Evolutionary conservation across 108 stramenopile genomes (phyloP), one percentile per base, ranked within the genome.

Genomic region (Conticribra weissflogii): DNA sequence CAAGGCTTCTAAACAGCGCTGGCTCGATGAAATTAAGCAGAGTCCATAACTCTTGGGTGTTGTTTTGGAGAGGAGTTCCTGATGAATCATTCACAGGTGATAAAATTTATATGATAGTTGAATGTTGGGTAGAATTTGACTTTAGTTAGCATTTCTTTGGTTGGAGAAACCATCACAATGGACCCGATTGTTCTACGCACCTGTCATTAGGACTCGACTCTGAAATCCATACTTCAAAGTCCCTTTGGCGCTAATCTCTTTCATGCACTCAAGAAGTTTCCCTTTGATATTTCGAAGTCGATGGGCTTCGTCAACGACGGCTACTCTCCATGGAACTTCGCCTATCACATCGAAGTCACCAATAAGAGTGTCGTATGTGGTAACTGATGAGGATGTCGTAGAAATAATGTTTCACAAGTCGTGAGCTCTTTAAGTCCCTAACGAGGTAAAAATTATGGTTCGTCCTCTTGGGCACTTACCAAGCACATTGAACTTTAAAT

Each of bases 221-320:
- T 98, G 98, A 76, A 86, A 98, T 15, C 93, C 95, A 78, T 92
- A 93, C 55, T 94, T 87, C 51, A 84, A 57, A 12, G 87, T 91
- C 19, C 94, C 94, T 50, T 79, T 83, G 14, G 86, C 89, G 47
- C 86, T 86, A n/a, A 98, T 89, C 60, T 94, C 88, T 65, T 94
- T 89, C 85, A 98, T 95, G 70, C 95, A 94, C 51, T 96, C 97
- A 24, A 98, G 81, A 5, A 98, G 88, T 69, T 96, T 96, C 34
- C 95, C 92, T 66, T 97, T 93, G 60, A 83, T 78, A 71, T 98
- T 98, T 21, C 97, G 82, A 30, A 99, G 83, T 9, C 97, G 88
- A 83, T 99, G 98, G 1, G 96, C 98, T 77, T 99, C 98, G 68
- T 99, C 98, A 8, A 99, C 98, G 54, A 99, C 88, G 50, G 96